Conservation (phyloP, 2,329 filamentous ascomycete species). For the Mycosphaerella sp. region DNA sequence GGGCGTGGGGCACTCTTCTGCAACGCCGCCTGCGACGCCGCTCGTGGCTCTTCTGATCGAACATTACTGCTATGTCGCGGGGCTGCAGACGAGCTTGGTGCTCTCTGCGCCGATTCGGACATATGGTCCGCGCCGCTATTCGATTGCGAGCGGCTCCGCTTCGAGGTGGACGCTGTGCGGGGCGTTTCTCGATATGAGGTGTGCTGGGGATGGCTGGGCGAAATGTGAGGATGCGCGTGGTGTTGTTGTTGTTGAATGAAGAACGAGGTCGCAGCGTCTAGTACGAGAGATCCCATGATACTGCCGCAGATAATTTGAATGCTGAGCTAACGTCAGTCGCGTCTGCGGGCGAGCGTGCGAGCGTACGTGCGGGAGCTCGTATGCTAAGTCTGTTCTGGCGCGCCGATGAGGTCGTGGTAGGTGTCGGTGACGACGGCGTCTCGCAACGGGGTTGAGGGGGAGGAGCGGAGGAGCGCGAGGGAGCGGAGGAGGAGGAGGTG, state of each 20-base stretch:
- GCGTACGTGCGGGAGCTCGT: neutral
- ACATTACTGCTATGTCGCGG: slow-evolving; percentile 14
- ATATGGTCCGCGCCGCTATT: slow-evolving; percentile 24
- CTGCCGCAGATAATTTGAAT: slow-evolving; percentile 16
- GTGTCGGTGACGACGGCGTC: neutral
- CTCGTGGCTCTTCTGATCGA: slow-evolving; percentile 14
- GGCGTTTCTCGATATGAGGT: slow-evolving; percentile 26
- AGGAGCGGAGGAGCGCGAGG: too few relatives aligned
- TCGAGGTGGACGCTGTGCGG: slow-evolving; percentile 20
- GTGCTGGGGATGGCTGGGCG: slow-evolving; percentile 25
- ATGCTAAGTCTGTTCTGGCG: neutral
- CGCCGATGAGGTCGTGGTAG: neutral
- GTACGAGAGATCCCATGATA: slow-evolving; percentile 57
- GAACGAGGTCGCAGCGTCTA: slow-evolving; percentile 69
- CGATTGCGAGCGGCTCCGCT: slow-evolving; percentile 27
- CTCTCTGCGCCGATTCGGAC: slow-evolving; percentile 30
- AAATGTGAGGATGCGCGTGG: slow-evolving; percentile 13
- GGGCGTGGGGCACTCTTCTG: slow-evolving; percentile 16
- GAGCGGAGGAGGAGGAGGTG: too few relatives aligned
- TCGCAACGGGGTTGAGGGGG: neutral
- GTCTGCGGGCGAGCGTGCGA: neutral
- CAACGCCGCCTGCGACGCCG: slow-evolving; percentile 17
- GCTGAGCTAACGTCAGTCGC: slow-evolving; percentile 19
- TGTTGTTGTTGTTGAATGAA: slow-evolving; percentile 26
- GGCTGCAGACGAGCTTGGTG: slow-evolving; percentile 28